Evolutionary conservation across 306 rosid genomes (phyloP).

Genomic region (Coriaria nepalensis): DNA sequence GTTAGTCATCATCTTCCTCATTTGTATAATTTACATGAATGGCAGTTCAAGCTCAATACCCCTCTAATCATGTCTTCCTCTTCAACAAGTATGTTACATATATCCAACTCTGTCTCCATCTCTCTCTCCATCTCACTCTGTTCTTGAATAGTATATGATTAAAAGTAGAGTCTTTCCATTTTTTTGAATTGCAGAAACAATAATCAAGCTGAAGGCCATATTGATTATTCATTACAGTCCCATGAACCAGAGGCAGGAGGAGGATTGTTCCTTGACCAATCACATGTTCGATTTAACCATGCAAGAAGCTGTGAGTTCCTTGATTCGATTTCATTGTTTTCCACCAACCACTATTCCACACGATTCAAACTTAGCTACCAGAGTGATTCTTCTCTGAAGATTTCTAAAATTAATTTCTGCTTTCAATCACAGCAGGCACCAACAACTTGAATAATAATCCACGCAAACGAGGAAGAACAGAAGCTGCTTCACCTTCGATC

Average conservation of each 20-base stretch:
- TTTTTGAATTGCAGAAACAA: constrained; percentile 34
- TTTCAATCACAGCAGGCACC: not conserved
- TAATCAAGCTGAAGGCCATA: constrained; percentile 56
- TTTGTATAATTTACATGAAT: too few relatives aligned
- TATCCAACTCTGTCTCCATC: not conserved
- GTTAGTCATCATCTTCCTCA: too few relatives aligned
- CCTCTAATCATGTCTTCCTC: constrained; percentile 65
- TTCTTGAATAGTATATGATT: not conserved
- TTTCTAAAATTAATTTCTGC: not conserved
- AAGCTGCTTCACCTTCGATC: constrained; percentile 11
- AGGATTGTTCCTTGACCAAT: constrained; percentile 57
- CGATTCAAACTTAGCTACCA: too few relatives aligned
- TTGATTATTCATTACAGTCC: constrained; percentile 52
- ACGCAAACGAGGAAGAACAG: constrained; percentile 74
- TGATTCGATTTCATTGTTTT: not conserved
- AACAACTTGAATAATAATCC: constrained; percentile 17
- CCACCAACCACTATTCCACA: not conserved
- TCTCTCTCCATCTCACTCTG: not conserved
- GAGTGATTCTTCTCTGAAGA: too few relatives aligned
- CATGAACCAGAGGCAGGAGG: constrained; percentile 56
- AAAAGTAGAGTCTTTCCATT: not conserved
- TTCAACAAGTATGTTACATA: constrained; percentile 47
- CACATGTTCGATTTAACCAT: constrained; percentile 55
- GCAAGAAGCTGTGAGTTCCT: constrained; percentile 19
- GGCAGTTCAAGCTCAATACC: constrained; percentile 99